These are phyloP conservation scores for Penicillium macrosclerotiorum DNA, from an alignment of 495 filamentous ascomycete species.

Conservation along the genomic window DNA sequence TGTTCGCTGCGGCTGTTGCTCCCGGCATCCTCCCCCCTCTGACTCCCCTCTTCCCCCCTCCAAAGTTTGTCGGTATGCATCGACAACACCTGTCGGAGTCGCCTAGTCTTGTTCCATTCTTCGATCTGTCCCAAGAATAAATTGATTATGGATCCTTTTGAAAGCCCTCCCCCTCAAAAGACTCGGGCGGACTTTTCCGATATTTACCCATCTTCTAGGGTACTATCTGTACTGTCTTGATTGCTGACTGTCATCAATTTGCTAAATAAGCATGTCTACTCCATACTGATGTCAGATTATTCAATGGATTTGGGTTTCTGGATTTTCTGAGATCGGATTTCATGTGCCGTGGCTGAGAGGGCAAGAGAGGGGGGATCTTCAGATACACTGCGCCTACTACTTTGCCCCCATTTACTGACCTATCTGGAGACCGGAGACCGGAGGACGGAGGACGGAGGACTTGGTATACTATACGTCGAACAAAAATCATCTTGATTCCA, in stretches of 20 bases:
- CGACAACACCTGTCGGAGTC: neutral
- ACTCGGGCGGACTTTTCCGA: too few species aligned
- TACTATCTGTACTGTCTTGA: too few species aligned
- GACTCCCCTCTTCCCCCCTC: neutral
- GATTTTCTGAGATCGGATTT: slow-evolving; percentile 1
- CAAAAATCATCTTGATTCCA: neutral
- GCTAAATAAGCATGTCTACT: too few species aligned
- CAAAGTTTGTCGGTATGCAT: slow-evolving; percentile 5
- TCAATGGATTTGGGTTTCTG: neutral
- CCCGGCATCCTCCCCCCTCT: slow-evolving; percentile 7
- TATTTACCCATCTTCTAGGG: too few species aligned
- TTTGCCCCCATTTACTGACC: too few species aligned
- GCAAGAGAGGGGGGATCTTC: too few species aligned
- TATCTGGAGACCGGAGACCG: too few species aligned
- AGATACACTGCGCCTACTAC: too few species aligned
- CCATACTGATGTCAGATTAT: too few species aligned
- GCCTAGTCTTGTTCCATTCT: neutral
- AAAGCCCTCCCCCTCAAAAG: too few species aligned
- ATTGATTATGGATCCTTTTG: neutral
- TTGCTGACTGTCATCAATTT: too few species aligned
- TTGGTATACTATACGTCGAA: neutral
- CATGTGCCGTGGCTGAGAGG: slow-evolving; percentile 1
- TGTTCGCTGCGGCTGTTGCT: slow-evolving; percentile 16
- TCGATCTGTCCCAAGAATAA: neutral
- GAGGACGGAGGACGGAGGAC: too few species aligned